Evolutionary conservation across 495 filamentous ascomycete species (phyloP).

Genomic region (Talaromyces nanjingensis): DNA sequence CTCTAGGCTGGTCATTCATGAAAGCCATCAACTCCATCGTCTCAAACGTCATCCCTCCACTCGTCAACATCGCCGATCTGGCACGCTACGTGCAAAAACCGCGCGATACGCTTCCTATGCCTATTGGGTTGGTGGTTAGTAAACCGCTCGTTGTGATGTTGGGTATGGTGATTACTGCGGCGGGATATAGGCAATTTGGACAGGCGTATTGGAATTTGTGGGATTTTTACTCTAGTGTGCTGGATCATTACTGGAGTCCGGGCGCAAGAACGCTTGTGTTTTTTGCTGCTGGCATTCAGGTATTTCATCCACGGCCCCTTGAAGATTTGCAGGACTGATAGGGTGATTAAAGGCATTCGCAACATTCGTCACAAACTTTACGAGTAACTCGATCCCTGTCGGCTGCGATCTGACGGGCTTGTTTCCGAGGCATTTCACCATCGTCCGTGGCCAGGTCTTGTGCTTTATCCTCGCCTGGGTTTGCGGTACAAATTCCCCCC

Average conservation of each 20-base stretch:
- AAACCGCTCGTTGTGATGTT: slow-evolving; percentile 16
- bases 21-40: slow-evolving; percentile 15
- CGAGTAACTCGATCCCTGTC: slow-evolving; percentile 46
- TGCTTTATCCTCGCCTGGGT: slow-evolving; percentile 47
- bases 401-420: slow-evolving; percentile 48
- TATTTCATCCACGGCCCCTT: neutral
- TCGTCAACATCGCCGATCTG: slow-evolving; percentile 26
- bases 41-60: slow-evolving; percentile 10
- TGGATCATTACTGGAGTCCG: slow-evolving; percentile 21
- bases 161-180: slow-evolving; percentile 8
- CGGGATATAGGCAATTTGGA: slow-evolving; percentile 8
- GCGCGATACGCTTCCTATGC: slow-evolving; percentile 5
- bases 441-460: slow-evolving; percentile 45
- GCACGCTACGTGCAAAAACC: slow-evolving; percentile 18
- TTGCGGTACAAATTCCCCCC: neutral
- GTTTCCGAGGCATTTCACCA: slow-evolving; percentile 49
- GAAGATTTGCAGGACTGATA: neutral
- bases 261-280: slow-evolving; percentile 35
- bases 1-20: slow-evolving; percentile 11
- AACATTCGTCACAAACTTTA: slow-evolving; percentile 40
- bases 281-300: slow-evolving; percentile 19
- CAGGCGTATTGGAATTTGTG: slow-evolving; percentile 20
- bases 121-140: slow-evolving; percentile 6
- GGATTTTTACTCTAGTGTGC: slow-evolving; percentile 20
- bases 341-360: slow-evolving; percentile 13